Evolutionary conservation across 306 rosid genomes (phyloP).

Genomic region (Rubus parviflorus): DNA sequence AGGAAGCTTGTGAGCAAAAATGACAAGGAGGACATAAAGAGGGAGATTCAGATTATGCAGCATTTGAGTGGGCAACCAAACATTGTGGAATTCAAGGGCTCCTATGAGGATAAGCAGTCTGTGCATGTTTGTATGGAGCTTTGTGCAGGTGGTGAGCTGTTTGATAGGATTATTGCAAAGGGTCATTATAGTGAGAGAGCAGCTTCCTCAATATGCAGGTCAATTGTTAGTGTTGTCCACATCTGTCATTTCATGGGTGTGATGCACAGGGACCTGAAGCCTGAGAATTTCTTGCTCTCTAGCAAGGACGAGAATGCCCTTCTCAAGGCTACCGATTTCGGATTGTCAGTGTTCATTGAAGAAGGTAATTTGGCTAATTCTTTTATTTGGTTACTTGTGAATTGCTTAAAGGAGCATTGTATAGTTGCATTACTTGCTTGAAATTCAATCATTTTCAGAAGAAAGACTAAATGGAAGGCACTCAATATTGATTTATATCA

Average conservation of each 20-base stretch:
- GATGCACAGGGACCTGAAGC: conserved; percentile 91
- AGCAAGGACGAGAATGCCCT: conserved; percentile 66
- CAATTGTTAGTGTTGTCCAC: conserved; percentile 79
- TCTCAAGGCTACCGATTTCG: conserved; percentile 88
- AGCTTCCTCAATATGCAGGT: conserved; percentile 76
- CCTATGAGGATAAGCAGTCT: conserved; percentile 73
- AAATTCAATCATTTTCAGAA: background rate
- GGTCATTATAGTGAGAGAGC: conserved; percentile 84
- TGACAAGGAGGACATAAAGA: conserved; percentile 74
- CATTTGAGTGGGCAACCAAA: conserved; percentile 90
- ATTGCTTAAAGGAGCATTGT: background rate
- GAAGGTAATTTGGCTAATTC: conserved; percentile 51
- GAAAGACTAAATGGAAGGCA: background rate
- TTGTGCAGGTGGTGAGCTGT: conserved; percentile 91
- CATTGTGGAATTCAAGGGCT: conserved; percentile 84
- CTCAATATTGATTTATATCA: background rate
- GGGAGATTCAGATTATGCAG: conserved; percentile 94
- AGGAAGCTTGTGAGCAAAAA: conserved; percentile 64
- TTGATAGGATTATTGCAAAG: conserved; percentile 83
- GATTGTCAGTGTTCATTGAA: conserved; percentile 85
- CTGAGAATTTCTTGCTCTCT: conserved; percentile 87
- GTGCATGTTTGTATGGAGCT: conserved; percentile 89
- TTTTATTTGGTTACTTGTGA: conserved; percentile 9
- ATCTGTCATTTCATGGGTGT: conserved; percentile 93
- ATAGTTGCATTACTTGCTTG: conserved; percentile 1